phyloP scores from a whole-genome alignment of 2,329 filamentous ascomycete genomes.

The Cladosporium halotolerans region DNA sequence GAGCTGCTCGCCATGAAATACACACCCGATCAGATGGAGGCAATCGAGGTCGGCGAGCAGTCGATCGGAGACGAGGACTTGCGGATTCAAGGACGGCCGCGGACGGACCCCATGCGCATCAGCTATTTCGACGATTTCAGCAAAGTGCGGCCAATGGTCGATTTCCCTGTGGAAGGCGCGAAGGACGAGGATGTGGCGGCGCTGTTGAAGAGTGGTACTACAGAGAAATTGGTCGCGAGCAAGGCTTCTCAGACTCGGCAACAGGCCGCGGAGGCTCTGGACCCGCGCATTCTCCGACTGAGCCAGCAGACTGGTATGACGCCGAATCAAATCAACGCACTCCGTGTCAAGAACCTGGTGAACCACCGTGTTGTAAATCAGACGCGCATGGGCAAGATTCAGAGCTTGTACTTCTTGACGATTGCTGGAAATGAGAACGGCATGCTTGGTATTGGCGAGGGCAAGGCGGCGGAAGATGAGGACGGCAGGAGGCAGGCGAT shows the following conservation, averaged over 20 bases:
- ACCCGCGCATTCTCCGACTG: slow-evolving; percentile 45
- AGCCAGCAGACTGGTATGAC: slow-evolving; percentile 53
- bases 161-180: slow-evolving; percentile 48
- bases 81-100: slow-evolving; percentile 63
- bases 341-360: slow-evolving; percentile 69
- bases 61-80: slow-evolving; percentile 70
- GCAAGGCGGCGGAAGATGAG: slow-evolving; percentile 70
- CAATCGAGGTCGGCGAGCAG: slow-evolving; percentile 73
- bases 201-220: slow-evolving; percentile 19
- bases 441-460: slow-evolving; percentile 79
- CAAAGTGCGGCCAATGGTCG: slow-evolving; percentile 68
- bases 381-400: slow-evolving; percentile 91
- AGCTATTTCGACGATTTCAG: slow-evolving; percentile 80
- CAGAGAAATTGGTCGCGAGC: no score
- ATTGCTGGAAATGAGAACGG: slow-evolving; percentile 85
- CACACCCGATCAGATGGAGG: slow-evolving; percentile 71
- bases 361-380: slow-evolving; percentile 75
- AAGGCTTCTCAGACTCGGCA: slow-evolving; percentile 7
- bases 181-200: slow-evolving; percentile 30
- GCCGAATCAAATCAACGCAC: slow-evolving; percentile 39
- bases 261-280: slow-evolving; percentile 22
- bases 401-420: slow-evolving; percentile 65
- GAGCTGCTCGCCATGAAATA: slow-evolving; percentile 60
- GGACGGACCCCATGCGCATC: slow-evolving; percentile 65
- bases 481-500: slow-evolving; percentile 67